Conservation (phyloP, 2,329 filamentous ascomycete species). For the Phaeomoniella chlamydospora region DNA sequence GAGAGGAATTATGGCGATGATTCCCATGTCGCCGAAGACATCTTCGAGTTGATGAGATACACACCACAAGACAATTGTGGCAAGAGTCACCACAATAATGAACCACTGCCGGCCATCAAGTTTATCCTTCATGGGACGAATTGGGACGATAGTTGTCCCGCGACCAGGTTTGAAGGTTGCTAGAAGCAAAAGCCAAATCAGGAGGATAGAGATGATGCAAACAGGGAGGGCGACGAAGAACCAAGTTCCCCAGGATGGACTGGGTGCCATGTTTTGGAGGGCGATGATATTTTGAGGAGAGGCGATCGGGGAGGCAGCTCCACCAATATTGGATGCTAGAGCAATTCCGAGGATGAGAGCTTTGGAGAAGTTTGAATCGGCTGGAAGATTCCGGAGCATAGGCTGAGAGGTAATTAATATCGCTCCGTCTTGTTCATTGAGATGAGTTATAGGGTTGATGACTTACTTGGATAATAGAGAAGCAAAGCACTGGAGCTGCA, state of each 20-base stretch:
- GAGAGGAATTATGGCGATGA: constrained; percentile 91
- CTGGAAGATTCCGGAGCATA: constrained; percentile 80
- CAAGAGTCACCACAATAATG: constrained; percentile 66
- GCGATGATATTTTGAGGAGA: constrained; percentile 97
- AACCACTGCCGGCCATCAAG: constrained; percentile 90
- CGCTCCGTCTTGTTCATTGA: too few species aligned
- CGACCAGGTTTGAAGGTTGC: constrained; percentile 72
- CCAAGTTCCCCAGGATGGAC: constrained; percentile 88
- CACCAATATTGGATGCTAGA: constrained; percentile 86
- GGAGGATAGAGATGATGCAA: constrained; percentile 70
- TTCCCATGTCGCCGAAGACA: constrained; percentile 93
- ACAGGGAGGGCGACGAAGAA: constrained; percentile 94
- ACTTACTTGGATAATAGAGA: constrained; percentile 71
- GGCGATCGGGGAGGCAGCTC: constrained; percentile 91
- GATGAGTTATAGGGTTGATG: too few species aligned
- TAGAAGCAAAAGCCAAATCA: constrained; percentile 82
- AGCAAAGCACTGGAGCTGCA: constrained; percentile 89
- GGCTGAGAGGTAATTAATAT: too few species aligned
- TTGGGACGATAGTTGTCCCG: constrained; percentile 80
- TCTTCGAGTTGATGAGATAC: constrained; percentile 75
- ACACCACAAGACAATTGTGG: constrained; percentile 86
- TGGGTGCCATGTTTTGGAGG: constrained; percentile 84
- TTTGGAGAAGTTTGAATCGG: constrained; percentile 86
- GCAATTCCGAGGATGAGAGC: constrained; percentile 92
- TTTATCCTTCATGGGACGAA: constrained; percentile 74